phyloP scores from a whole-genome alignment of 1,139 yeast species.

The Meyerozyma carpophila region DNA sequence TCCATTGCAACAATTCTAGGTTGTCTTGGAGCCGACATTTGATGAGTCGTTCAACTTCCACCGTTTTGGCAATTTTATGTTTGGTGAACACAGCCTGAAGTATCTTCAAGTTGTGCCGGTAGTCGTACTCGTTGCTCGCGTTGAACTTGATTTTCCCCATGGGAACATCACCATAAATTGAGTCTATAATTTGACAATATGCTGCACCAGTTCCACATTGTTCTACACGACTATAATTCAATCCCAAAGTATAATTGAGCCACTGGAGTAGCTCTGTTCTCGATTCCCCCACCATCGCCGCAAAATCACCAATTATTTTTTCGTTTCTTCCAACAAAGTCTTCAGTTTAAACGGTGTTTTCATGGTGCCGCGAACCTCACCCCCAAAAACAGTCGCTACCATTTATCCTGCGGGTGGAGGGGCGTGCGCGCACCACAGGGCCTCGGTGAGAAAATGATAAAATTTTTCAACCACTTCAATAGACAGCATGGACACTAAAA shows the following conservation, averaged over 20 bases:
- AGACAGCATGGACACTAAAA: slow-evolving; percentile 16
- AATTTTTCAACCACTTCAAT: slow-evolving; percentile 2
- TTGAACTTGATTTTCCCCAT: slow-evolving; percentile 70
- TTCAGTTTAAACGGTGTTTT: neutral
- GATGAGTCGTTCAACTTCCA: slow-evolving; percentile 76
- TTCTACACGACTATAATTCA: slow-evolving; percentile 74
- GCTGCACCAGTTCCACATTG: slow-evolving; percentile 96
- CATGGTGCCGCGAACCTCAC: neutral
- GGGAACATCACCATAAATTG: slow-evolving; percentile 76
- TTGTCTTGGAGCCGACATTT: slow-evolving; percentile 93
- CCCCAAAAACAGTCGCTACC: too few relatives aligned
- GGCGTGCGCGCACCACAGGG: neutral
- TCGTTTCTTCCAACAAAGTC: too few relatives aligned
- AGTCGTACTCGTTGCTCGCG: slow-evolving; percentile 66
- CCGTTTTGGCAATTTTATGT: slow-evolving; percentile 65
- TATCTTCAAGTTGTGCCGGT: slow-evolving; percentile 74
- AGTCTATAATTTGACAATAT: slow-evolving; percentile 86
- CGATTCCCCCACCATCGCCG: slow-evolving; percentile 56
- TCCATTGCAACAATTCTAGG: slow-evolving; percentile 90
- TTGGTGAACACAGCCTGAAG: slow-evolving; percentile 71
- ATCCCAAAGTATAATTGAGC: slow-evolving; percentile 67
- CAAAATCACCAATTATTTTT: neutral
- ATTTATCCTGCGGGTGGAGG: neutral
- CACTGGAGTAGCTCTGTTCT: slow-evolving; percentile 80
- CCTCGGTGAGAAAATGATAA: neutral